Base-by-base conservation (phyloP, 2,329 filamentous ascomycete species). In the Apiospora aurea region DNA sequence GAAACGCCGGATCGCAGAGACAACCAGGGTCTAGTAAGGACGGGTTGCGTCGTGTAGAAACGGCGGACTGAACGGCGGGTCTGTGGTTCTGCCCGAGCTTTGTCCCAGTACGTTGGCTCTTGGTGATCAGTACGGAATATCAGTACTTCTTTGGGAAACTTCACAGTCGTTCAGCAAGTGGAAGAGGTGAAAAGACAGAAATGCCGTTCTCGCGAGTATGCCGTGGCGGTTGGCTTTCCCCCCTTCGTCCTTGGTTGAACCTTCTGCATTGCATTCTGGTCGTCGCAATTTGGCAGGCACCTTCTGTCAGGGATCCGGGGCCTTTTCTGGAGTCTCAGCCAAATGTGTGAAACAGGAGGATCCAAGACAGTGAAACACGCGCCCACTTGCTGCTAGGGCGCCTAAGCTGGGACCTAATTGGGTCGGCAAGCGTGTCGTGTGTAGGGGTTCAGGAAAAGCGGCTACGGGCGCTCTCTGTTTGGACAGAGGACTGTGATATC, bases 291-390 rank as follows among this genome's bases (percentile, higher is more conserved):
- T 38, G 34, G 34, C 34, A 6, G 14, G 49, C 49, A 29, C 24
- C 13, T 57, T 57, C 26, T 64, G 38, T 38, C 29, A 38, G 29
- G 53, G 53, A 38, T 64, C 57, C 13, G 13, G 10, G 11, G 49
- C 49, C 49, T 51, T 51, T 51, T 51, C 49, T 41, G 57, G 57
- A 64, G 57, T 64, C 57, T 64, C 57, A 64, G 34, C 57, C 18
- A 41, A 64, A 64, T 64, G 57, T 41, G 57, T 41, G 57, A 64
- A 64, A 64, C 57, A 11, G 41, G 57, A 64, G 24, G 57, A 41
- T n/a, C 57, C 51, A 34, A 64, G 57, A 64, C 57, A 21, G 57
- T 64, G 57, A 64, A 64, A 64, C 57, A 64, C 57, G 57, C 57
- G 57, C 57, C 57, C 57, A 64, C 57, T 64, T 34, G 57, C 57